Base-by-base conservation (phyloP, 2,329 filamentous ascomycete genomes). In the Trichoderma semiorbis region DNA sequence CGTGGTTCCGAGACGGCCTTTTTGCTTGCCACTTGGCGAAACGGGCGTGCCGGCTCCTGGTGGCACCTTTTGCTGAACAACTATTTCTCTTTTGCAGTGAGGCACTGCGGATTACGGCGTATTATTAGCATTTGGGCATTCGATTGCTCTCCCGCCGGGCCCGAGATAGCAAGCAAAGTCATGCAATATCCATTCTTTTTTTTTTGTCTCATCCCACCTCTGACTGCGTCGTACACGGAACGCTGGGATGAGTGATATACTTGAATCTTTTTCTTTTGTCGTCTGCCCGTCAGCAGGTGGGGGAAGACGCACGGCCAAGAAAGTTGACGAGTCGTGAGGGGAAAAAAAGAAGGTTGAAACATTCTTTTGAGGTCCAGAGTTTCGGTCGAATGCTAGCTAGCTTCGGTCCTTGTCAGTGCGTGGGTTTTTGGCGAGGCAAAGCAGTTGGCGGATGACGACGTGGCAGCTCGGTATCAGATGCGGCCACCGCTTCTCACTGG, bases 211-310 rank as follows among this genome's bases (percentile, higher is more conserved):
- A 12, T 28, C 50, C 74, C 68, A 58, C 24, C 55, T 63, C 60
- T 32, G 30, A 32, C 30, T 69, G 26, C 34, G 3, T 69, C 24
- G 55, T 30, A 30, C 66, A 60, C 66, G 66, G 66, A 61, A 69
- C 55, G 66, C 58, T 55, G 66, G 66, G 66, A 47, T 58, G 55
- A 32, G 66, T 60, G 66, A 69, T 58, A 69, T 69, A 60, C 26
- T 57, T 53, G n/a, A 28, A 28, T 57, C 26, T 21, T 21, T 21
- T 34, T 21, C 2, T 32, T 57, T n/a, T 34, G 30, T 30, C 32
- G 28, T 11, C 32, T 58, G n/a, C 14, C 32, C 39, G 65, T 60
- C 66, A 69, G 66, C 55, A 47, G 66, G 66, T 69, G 66, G 66
- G 53, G 65, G 26, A 32, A 47, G 12, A 26, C 55, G 66, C 65